Base-by-base conservation (phyloP, 1,284 basidiomycete species). In the Apiotrichum siamense region DNA sequence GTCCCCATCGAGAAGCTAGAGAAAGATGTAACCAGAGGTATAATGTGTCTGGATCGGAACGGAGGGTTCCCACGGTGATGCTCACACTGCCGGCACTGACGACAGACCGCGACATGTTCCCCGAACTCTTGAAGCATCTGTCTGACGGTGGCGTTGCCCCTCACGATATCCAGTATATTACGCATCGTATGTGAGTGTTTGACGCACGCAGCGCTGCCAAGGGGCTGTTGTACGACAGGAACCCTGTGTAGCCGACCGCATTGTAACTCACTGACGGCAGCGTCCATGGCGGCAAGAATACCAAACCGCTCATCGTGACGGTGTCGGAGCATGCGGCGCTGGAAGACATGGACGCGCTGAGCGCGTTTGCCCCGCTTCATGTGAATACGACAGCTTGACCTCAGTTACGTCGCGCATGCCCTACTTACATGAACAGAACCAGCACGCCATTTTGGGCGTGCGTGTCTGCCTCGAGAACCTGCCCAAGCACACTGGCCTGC, bases 241-340 rank as follows among this genome's bases (percentile, higher is more conserved):
- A n/a, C 5, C 29, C 18, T 21, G 36, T 20, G 18, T 7, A 6
- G 9, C 36, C 13, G 7, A 7, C 4, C 9, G 5, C 36, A 10
- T 21, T 4, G 37, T n/a, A 15, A 41, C 39, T 44, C 13, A 44
- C 43, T 2, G 32, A 18, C 6, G n/a, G 6, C 48, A 84, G 90
- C 42, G 89, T 93, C 1, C 89, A 92, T 61, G 89, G 89, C 3
- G 88, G 88, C 3, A 80, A 81, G 44, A 86, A 85, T 62, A 76
- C 76, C 20, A 77, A 81, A 24, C 85, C 87, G 1, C 81, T 88
- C 15, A 60, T 81, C 35, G 82, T 92, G 52, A 82, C 74, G 26
- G 71, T 71, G 33, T 72, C 75, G 6, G 77, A 80, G 59, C 59
- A 67, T 74, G 63, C 78, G 78, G 63, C 78, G 77, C 63, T 84